Evolutionary conservation across 1,284 basidiomycete species (phyloP).

Genomic region (Rugosomyces carneus): DNA sequence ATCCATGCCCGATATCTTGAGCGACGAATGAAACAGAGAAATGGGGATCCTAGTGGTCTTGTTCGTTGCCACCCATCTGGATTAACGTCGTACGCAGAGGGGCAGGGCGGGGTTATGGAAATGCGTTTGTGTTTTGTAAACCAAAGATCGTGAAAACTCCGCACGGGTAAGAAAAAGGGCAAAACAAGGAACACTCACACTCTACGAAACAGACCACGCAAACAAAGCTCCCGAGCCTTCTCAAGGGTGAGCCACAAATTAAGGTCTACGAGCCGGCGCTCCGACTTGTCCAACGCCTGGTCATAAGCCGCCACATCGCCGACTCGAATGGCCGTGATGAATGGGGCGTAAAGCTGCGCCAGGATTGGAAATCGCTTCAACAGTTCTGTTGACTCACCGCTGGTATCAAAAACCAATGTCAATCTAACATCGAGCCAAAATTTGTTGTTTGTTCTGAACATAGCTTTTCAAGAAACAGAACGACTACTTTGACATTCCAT

Average conservation of each 20-base stretch:
- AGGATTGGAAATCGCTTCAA: slow-evolving; percentile 69
- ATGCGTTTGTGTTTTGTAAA: neutral
- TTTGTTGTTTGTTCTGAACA: no score
- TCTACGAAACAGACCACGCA: slow-evolving; percentile 80
- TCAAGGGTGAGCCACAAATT: slow-evolving; percentile 87
- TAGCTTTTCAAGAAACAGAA: slow-evolving; percentile 77
- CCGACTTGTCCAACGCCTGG: slow-evolving; percentile 60
- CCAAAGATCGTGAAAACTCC: neutral
- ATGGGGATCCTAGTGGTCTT: slow-evolving; percentile 75
- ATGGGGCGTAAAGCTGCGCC: slow-evolving; percentile 72
- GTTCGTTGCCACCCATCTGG: slow-evolving; percentile 73
- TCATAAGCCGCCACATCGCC: slow-evolving; percentile 86
- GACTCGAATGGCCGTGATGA: slow-evolving; percentile 68
- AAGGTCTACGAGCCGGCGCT: slow-evolving; percentile 69
- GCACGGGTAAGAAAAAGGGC: neutral
- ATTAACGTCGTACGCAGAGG: no score
- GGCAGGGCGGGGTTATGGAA: no score
- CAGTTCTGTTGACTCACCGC: no score
- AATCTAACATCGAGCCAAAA: no score
- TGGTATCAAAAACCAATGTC: no score
- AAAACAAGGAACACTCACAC: slow-evolving; percentile 51
- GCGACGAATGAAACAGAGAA: slow-evolving; percentile 67
- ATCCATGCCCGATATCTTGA: slow-evolving; percentile 61
- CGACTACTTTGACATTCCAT: slow-evolving; percentile 75
- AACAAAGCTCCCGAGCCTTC: slow-evolving; percentile 80